A percentile compares a stretch with the other conserved stretches of the same genome.
Evolutionary conservation across 805 yeast genomes (phyloP).

Genomic region (Lachancea fermentati): DNA sequence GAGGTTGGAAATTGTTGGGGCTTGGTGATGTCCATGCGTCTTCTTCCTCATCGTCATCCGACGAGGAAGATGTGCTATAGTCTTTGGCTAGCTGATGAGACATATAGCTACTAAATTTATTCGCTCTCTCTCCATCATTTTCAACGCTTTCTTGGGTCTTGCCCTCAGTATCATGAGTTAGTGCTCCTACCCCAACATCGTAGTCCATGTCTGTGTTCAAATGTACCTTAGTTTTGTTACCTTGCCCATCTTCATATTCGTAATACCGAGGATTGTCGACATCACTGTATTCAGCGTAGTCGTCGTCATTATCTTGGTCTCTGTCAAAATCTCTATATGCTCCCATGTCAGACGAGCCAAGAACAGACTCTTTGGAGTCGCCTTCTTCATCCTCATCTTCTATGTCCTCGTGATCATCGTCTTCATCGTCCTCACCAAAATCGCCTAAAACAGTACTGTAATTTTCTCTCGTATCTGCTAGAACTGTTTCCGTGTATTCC

Average conservation of each 20-base stretch:
- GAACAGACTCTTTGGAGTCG: constrained; percentile 10
- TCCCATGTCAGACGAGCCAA: constrained; percentile 3
- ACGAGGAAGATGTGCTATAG: constrained; percentile 9
- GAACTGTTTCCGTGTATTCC: constrained; percentile 71
- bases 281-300: constrained; percentile 27
- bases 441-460: constrained; percentile 93
- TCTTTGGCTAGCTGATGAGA: constrained; percentile 21
- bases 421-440: constrained; percentile 41
- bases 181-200: constrained; percentile 17
- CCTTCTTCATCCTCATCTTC: constrained; percentile 25
- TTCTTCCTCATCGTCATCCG: constrained; percentile 22
- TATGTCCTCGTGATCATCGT: constrained; percentile 27
- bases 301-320: constrained; percentile 38
- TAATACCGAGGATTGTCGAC: constrained; percentile 31
- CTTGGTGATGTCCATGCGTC: constrained; percentile 7
- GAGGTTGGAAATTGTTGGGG: constrained; percentile 4
- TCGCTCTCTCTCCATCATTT: constrained; percentile 20
- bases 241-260: constrained; percentile 33
- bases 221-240: constrained; percentile 29
- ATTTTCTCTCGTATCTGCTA: constrained; percentile 86
- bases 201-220: constrained; percentile 37
- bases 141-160: constrained; percentile 23
- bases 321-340: constrained; percentile 4
- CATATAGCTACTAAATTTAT: constrained; percentile 26
- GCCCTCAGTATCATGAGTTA: constrained; percentile 25